Percentiles rank a stretch among this genome's conserved stretches.
These are phyloP conservation scores for Fusarium burgessii DNA, from an alignment of 2,329 filamentous ascomycete species.

Conservation along the genomic window DNA sequence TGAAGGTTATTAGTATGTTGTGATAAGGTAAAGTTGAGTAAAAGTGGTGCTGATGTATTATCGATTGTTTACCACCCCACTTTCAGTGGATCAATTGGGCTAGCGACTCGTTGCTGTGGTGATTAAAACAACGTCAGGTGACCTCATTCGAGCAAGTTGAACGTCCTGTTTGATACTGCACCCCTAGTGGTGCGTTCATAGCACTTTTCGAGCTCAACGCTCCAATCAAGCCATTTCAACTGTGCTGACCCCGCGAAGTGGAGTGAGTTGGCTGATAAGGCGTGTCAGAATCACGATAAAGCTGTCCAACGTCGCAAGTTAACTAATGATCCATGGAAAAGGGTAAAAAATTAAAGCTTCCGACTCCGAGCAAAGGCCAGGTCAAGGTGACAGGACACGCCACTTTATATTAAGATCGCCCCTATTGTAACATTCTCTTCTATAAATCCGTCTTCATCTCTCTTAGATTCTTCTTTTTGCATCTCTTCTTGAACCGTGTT, in stretches of 20 bases:
- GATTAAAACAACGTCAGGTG: constrained; percentile 31
- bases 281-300: constrained; percentile 39
- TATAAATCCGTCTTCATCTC: constrained; percentile 16
- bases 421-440: constrained; percentile 15
- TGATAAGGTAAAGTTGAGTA: constrained; percentile 14
- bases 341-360: constrained; percentile 28
- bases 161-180: neutral
- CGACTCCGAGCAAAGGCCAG: constrained; percentile 31
- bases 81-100: constrained; percentile 17
- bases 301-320: constrained; percentile 34
- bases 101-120: constrained; percentile 19
- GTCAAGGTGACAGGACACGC: constrained; percentile 32
- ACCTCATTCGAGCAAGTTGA: constrained; percentile 7
- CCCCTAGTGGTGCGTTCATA: constrained; percentile 35
- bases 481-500: neutral
- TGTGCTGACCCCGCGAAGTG: constrained; percentile 40
- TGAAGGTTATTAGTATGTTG: constrained; percentile 35
- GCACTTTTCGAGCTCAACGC: neutral
- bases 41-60: constrained; percentile 27
- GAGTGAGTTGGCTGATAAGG: constrained; percentile 36
- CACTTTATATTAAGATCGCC: constrained; percentile 32
- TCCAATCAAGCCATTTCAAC: constrained; percentile 35
- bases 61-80: constrained; percentile 45
- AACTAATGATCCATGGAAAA: constrained; percentile 26
- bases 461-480: neutral